A percentile compares a stretch with the other conserved stretches of the same genome.
phyloP scores from a whole-genome alignment of 768 basidiomycete species.

The Coprinopsis cinerea region DNA sequence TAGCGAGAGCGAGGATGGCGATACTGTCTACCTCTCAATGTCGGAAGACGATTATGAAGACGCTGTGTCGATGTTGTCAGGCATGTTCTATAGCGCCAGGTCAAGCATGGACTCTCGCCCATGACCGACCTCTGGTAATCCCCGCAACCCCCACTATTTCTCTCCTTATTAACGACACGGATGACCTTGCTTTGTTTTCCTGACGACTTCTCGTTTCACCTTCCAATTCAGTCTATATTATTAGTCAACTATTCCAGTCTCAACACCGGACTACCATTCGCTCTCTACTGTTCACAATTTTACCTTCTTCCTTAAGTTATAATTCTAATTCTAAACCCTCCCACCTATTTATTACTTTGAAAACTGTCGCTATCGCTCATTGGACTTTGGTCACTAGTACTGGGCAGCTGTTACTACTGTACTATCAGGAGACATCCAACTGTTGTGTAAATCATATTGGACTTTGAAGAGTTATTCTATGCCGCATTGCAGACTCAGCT shows the following conservation, averaged over 20 bases:
- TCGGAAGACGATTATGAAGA: slow-evolving; percentile 12
- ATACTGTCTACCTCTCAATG: slow-evolving; percentile 3
- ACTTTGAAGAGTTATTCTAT: neutral
- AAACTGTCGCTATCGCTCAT: neutral
- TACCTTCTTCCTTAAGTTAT: neutral
- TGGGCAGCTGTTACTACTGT: neutral
- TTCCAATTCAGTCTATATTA: neutral
- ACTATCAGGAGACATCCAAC: too few species aligned
- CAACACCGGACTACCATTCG: neutral
- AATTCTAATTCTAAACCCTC: neutral
- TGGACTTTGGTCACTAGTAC: neutral
- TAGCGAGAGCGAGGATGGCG: neutral
- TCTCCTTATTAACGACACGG: too few species aligned
- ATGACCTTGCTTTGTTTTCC: neutral
- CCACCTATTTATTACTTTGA: neutral
- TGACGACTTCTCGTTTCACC: neutral
- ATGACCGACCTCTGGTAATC: neutral
- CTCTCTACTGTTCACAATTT: neutral
- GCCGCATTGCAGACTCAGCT: neutral
- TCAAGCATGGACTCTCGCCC: slow-evolving; percentile 2
- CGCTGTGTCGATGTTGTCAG: slow-evolving; percentile 10
- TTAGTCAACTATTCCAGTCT: neutral
- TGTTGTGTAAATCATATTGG: neutral
- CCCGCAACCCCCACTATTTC: too few species aligned
- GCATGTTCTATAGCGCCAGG: slow-evolving; percentile 10